phyloP scores from a whole-genome alignment of 139 green algal species.

The Chlamydomonas sphaeroides region DNA sequence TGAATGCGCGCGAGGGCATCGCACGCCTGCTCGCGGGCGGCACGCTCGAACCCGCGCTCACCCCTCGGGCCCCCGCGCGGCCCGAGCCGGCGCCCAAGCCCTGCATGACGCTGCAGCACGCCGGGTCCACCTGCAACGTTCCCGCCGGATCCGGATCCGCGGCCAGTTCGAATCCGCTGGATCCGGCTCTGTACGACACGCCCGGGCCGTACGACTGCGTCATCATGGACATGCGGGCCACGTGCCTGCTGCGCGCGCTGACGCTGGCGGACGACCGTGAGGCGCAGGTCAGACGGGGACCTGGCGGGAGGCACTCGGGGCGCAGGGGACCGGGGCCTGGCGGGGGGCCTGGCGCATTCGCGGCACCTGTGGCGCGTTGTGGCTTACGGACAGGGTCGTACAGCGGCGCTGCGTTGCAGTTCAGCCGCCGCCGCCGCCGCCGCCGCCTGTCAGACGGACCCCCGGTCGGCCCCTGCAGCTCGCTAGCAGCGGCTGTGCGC shows the following conservation, averaged over 20 bases:
- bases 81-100: constrained; percentile 6
- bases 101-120: constrained; percentile 43
- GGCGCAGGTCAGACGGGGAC: no score
- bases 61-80: background rate
- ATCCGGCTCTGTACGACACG: constrained; percentile 23
- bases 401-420: no score
- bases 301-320: no score
- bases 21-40: constrained; percentile 50
- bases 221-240: constrained; percentile 66
- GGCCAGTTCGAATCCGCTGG: background rate
- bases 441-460: no score
- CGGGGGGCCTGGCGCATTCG: no score
- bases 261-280: constrained; percentile 52
- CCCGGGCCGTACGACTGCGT: constrained; percentile 60
- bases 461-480: no score
- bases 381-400: no score
- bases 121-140: background rate
- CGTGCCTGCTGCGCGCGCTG: constrained; percentile 64
- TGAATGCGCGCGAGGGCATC: constrained; percentile 59
- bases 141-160: constrained; percentile 3
- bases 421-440: no score
- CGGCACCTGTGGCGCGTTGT: no score
- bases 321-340: no score
- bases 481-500: no score
- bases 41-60: constrained; percentile 27